Evolutionary conservation across 371 early-diverging fungal species (phyloP).

Genomic region (Mucor ambiguus): DNA sequence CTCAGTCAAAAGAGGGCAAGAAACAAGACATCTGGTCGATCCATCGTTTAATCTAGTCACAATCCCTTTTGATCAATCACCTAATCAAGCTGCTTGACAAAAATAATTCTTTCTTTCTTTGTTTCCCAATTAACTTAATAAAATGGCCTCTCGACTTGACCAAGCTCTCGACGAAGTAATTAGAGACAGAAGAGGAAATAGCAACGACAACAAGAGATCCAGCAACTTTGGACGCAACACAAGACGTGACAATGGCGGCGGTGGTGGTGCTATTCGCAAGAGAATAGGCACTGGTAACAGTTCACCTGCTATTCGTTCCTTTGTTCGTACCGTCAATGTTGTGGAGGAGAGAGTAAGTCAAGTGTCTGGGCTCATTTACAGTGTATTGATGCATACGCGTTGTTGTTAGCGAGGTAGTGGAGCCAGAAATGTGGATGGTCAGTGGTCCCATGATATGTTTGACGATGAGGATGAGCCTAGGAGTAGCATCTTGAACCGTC

Average conservation of each 20-base stretch:
- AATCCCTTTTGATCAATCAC: not conserved
- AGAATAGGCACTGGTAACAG: conserved; percentile 15
- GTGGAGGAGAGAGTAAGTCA: conserved; percentile 22
- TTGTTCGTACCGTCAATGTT: conserved; percentile 44
- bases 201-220: conserved; percentile 3
- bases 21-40: not conserved
- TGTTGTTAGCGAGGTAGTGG: conserved; percentile 11
- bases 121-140: not conserved
- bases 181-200: conserved; percentile 33
- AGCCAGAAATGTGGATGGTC: conserved; percentile 26
- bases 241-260: conserved; percentile 5
- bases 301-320: conserved; percentile 26
- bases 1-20: not conserved
- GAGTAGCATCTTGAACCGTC: conserved; percentile 29
- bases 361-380: not conserved
- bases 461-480: conserved; percentile 25
- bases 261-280: conserved; percentile 36
- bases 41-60: not conserved
- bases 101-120: conserved; percentile 2
- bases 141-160: conserved; percentile 49
- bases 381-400: not conserved
- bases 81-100: not conserved
- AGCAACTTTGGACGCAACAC: not conserved
- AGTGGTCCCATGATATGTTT: conserved; percentile 46
- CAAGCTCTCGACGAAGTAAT: conserved; percentile 59